Evolutionary conservation across 805 yeast species (phyloP).

Genomic region (Starmerella potacharoeniae): DNA sequence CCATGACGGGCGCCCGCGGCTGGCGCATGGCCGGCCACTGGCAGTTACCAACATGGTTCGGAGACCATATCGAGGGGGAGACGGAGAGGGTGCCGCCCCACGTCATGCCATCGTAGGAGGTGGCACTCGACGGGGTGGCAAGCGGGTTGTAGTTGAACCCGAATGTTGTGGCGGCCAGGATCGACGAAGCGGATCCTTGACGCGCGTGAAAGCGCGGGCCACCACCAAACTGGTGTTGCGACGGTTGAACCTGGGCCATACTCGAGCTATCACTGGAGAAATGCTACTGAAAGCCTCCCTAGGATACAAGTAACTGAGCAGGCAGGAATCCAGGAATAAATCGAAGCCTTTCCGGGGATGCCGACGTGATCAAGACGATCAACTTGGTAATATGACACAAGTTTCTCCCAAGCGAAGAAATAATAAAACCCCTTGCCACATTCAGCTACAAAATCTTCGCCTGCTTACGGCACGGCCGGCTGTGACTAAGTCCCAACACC

Average conservation of each 20-base stretch:
- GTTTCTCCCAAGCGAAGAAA: slow-evolving; percentile 2
- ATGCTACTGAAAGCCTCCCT: slow-evolving; percentile 21
- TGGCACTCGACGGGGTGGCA: slow-evolving; percentile 9
- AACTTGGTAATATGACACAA: neutral
- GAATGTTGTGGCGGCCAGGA: slow-evolving; percentile 12
- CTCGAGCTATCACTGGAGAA: slow-evolving; percentile 15
- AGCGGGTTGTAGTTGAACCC: slow-evolving; percentile 6
- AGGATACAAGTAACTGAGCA: slow-evolving; percentile 1
- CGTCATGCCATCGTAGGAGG: slow-evolving; percentile 4
- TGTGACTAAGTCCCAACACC: neutral
- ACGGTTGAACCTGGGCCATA: slow-evolving; percentile 9
- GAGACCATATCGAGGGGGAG: slow-evolving; percentile 21
- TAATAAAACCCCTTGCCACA: slow-evolving; percentile 1
- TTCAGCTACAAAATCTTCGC: neutral
- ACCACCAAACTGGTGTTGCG: neutral
- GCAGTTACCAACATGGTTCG: slow-evolving; percentile 10
- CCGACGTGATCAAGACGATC: neutral
- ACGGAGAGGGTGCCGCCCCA: slow-evolving; percentile 10
- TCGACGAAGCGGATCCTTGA: slow-evolving; percentile 9
- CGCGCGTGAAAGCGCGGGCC: slow-evolving; percentile 8
- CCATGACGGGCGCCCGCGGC: neutral
- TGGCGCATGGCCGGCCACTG: slow-evolving; percentile 4
- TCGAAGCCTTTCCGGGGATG: slow-evolving; percentile 1
- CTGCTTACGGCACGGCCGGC: neutral
- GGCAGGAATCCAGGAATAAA: slow-evolving; percentile 1